These are phyloP conservation scores for Trametes villosa DNA, from an alignment of 768 basidiomycete species.

Conservation along the genomic window DNA sequence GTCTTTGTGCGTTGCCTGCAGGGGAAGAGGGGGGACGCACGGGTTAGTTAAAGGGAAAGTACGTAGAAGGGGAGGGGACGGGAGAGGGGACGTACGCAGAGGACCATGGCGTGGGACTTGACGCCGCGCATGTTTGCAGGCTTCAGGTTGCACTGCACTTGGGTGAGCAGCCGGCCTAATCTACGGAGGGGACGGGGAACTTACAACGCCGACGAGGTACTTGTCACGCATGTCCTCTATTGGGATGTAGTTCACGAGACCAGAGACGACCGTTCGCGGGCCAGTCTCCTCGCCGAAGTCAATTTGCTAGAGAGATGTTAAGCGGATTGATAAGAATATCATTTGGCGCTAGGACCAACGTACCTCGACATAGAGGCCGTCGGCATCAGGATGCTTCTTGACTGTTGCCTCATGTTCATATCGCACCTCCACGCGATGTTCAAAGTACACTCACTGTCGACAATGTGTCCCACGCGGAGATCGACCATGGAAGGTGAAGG, in stretches of 20 bases:
- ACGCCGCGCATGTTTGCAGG: conserved; percentile 97
- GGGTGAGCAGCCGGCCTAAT: not conserved
- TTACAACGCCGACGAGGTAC: conserved; percentile 81
- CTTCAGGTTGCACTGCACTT: conserved; percentile 83
- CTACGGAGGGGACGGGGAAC: conserved; percentile 27
- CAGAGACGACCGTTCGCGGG: conserved; percentile 95
- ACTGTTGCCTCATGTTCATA: conserved; percentile 51
- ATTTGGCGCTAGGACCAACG: conserved; percentile 9
- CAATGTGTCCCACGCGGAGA: conserved; percentile 88
- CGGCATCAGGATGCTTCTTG: conserved; percentile 95
- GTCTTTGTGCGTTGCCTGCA: conserved; percentile 86
- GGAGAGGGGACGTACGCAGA: conserved; percentile 67
- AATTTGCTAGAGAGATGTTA: conserved; percentile 67
- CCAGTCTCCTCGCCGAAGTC: conserved; percentile 95
- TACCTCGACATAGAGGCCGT: conserved; percentile 95
- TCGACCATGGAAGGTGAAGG: conserved; percentile 98
- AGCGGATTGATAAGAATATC: not conserved
- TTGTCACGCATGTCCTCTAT: conserved; percentile 91
- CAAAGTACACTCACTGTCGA: conserved; percentile 69
- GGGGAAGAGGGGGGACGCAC: not conserved
- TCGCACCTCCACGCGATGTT: not conserved
- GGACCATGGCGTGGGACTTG: conserved; percentile 98
- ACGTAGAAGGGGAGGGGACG: not conserved
- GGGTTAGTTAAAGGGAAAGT: too few species aligned
- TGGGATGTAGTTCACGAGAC: conserved; percentile 94